These are phyloP conservation scores for Aspergillus candidus DNA, from an alignment of 2,329 filamentous ascomycete species.

Conservation along the genomic window DNA sequence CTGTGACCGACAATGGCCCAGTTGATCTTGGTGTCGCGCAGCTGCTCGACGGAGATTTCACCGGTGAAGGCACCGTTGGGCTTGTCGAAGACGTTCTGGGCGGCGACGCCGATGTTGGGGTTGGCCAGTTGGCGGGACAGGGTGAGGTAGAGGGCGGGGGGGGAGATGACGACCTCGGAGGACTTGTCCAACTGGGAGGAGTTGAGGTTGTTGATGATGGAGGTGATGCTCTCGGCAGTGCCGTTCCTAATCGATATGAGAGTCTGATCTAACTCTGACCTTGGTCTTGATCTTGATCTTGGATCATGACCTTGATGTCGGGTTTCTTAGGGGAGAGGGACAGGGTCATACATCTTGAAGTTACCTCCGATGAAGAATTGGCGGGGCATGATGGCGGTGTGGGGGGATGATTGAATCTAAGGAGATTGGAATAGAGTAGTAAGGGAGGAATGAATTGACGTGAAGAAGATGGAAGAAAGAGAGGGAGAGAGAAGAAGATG, in stretches of 20 bases:
- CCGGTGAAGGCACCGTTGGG: constrained; percentile 95
- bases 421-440: constrained; percentile 6
- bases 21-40: constrained; percentile 79
- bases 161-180: constrained; percentile 88
- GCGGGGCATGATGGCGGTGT: constrained; percentile 68
- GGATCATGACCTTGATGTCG: no score
- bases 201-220: constrained; percentile 87
- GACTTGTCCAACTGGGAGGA: constrained; percentile 58
- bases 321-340: constrained; percentile 1
- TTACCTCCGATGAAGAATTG: constrained; percentile 98
- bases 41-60: constrained; percentile 87
- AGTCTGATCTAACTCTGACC: no score
- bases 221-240: constrained; percentile 78
- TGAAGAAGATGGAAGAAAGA: constrained; percentile 3
- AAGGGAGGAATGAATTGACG: background rate
- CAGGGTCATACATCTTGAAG: constrained; percentile 87
- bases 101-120: constrained; percentile 72
- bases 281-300: no score
- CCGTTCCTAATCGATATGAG: constrained; percentile 66
- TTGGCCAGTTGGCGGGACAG: constrained; percentile 74
- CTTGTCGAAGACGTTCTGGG: constrained; percentile 97
- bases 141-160: constrained; percentile 83
- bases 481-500: constrained; percentile 1
- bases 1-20: constrained; percentile 94
- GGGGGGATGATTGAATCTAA: constrained; percentile 5